A percentile compares a stretch with the other conserved stretches of the same genome.
Evolutionary conservation across 257 asterid species (phyloP).

Genomic region (Parsonsia alboflavescens): DNA sequence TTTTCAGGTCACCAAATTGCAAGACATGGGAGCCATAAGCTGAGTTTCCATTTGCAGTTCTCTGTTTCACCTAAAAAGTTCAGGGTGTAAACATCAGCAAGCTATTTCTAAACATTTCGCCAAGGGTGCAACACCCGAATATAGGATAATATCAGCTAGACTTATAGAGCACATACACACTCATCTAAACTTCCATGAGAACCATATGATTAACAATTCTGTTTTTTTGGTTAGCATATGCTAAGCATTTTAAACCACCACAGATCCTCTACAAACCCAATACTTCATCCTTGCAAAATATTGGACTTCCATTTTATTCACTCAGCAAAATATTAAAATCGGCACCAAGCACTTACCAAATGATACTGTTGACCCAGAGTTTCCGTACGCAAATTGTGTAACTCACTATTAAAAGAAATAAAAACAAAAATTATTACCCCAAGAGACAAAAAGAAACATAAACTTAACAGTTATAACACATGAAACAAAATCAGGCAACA

Average conservation of each 20-base stretch:
- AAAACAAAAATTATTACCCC: constrained; percentile 3
- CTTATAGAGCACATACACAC: background rate
- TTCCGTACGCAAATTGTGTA: constrained; percentile 79
- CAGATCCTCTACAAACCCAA: background rate
- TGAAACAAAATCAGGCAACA: background rate
- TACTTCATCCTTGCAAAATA: background rate
- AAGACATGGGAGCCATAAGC: constrained; percentile 81
- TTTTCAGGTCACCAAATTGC: constrained; percentile 78
- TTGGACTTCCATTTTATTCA: background rate
- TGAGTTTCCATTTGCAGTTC: constrained; percentile 58
- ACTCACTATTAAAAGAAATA: constrained; percentile 51
- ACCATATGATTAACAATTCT: background rate
- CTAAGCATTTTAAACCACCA: background rate
- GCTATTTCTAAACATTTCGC: background rate
- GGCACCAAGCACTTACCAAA: constrained; percentile 46
- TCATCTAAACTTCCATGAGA: background rate
- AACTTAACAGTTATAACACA: background rate
- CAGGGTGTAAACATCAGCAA: constrained; percentile 12
- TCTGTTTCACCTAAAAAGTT: constrained; percentile 61
- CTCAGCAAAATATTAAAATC: background rate
- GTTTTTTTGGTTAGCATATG: background rate
- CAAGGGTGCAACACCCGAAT: background rate
- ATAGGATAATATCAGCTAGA: constrained; percentile 7
- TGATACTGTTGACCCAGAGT: constrained; percentile 79
- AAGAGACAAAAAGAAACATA: constrained; percentile 1